Conservation (phyloP, 768 basidiomycete genomes). For the Termitomyces sp. region DNA sequence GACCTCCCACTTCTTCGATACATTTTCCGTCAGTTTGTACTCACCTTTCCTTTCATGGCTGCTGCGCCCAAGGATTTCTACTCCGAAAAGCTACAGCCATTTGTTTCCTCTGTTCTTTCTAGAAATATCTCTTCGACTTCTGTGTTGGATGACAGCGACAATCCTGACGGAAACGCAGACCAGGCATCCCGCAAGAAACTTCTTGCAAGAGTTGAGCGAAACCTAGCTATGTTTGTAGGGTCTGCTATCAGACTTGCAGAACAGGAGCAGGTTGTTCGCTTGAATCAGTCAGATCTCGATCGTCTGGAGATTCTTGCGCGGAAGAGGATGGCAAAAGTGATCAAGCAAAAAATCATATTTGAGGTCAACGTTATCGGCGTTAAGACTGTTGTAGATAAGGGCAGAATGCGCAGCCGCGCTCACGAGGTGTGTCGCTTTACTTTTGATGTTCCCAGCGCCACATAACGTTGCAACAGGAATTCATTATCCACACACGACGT, state of each 20-base stretch:
- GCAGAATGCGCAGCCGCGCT: constrained; percentile 76
- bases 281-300: constrained; percentile 82
- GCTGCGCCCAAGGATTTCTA: constrained; percentile 91
- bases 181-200: constrained; percentile 65
- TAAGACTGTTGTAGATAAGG: constrained; percentile 77
- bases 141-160: constrained; percentile 50
- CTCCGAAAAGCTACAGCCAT: constrained; percentile 92
- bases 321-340: constrained; percentile 51
- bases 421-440: constrained; percentile 68
- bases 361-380: constrained; percentile 92
- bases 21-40: constrained; percentile 88
- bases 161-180: constrained; percentile 41
- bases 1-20: constrained; percentile 89
- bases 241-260: constrained; percentile 82
- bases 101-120: constrained; percentile 77
- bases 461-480: constrained; percentile 60
- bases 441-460: constrained; percentile 2
- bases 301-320: constrained; percentile 71
- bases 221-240: constrained; percentile 76
- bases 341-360: constrained; percentile 56
- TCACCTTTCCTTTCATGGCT: constrained; percentile 94
- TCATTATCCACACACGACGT: constrained; percentile 86
- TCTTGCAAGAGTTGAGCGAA: constrained; percentile 78
- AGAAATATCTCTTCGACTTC: constrained; percentile 70
- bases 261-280: constrained; percentile 84